A percentile compares a stretch with the other conserved stretches of the same genome.
Evolutionary conservation across 176 grass and related monocot species (phyloP).

Genomic region (Eremochloa ophiuroides): DNA sequence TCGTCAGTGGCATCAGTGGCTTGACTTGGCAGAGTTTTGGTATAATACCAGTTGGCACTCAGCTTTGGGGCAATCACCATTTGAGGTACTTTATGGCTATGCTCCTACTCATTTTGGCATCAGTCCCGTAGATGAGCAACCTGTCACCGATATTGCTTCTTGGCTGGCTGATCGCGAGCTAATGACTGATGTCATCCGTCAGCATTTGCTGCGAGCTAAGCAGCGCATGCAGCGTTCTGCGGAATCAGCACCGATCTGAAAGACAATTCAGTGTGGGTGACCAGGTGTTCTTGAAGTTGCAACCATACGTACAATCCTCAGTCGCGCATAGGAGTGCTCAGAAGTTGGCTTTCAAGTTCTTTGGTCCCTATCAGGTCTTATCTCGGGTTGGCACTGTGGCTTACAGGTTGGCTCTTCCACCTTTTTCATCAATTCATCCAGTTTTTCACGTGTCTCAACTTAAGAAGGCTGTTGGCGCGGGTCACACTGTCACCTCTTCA

Average conservation of each 20-base stretch:
- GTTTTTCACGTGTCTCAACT: neutral
- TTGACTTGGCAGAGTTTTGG: no score
- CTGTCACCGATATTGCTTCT: no score
- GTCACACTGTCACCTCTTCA: neutral
- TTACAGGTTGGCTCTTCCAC: neutral
- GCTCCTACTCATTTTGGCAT: no score
- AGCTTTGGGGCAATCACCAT: no score
- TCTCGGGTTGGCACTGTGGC: accelerated
- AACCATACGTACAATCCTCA: neutral
- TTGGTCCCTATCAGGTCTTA: neutral
- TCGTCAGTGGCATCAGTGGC: no score
- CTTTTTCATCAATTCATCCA: neutral
- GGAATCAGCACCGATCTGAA: accelerated
- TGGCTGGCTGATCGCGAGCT: accelerated
- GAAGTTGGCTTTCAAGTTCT: neutral
- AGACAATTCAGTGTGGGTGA: no score
- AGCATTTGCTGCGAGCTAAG: neutral
- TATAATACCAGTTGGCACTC: no score
- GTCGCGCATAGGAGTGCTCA: accelerated
- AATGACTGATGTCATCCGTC: no score
- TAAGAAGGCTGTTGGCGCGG: no score
- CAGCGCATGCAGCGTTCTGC: neutral
- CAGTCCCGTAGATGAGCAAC: no score
- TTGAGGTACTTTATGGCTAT: no score
- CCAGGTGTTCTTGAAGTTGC: no score